Conservation (phyloP, 768 basidiomycete genomes). For the Pisolithus tinctorius region DNA sequence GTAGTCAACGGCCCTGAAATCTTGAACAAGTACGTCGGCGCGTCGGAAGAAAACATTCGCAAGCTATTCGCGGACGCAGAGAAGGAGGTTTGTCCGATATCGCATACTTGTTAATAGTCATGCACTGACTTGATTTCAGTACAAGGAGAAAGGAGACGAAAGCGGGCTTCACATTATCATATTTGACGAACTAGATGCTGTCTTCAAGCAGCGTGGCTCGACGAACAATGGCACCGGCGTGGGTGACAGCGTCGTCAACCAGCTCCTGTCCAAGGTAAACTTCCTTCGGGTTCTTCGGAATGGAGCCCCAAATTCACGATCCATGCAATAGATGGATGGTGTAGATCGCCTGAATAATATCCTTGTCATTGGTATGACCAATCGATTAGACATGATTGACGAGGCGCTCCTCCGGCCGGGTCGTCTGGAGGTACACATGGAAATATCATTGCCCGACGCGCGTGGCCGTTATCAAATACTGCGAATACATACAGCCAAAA, state of each 20-base stretch:
- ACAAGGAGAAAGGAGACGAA: conserved; percentile 95
- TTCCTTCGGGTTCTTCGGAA: conserved; percentile 4
- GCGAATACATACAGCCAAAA: conserved; percentile 90
- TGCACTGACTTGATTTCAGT: conserved; percentile 39
- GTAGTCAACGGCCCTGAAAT: conserved; percentile 98
- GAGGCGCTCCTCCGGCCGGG: conserved; percentile 96
- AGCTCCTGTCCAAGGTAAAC: conserved; percentile 86
- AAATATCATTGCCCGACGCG: conserved; percentile 96
- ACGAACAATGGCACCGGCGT: conserved; percentile 90
- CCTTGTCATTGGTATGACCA: conserved; percentile 99
- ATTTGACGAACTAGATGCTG: conserved; percentile 97
- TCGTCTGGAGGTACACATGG: conserved; percentile 98
- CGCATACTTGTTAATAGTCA: neutral
- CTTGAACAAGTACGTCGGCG: conserved; percentile 94
- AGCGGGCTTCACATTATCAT: conserved; percentile 99
- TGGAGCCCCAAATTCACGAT: conserved; percentile 7
- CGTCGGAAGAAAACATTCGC: conserved; percentile 94
- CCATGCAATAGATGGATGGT: conserved; percentile 80
- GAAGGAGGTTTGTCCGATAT: conserved; percentile 62
- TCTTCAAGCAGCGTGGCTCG: conserved; percentile 97
- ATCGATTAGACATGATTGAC: conserved; percentile 97
- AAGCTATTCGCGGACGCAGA: conserved; percentile 98
- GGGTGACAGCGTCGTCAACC: conserved; percentile 98
- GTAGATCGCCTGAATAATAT: conserved; percentile 99
- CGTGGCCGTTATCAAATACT: conserved; percentile 89